Percentiles rank a stretch among this genome's conserved stretches.
Evolutionary conservation across 2,329 filamentous ascomycete species (phyloP).

Genomic region (Colletotrichum sp.): DNA sequence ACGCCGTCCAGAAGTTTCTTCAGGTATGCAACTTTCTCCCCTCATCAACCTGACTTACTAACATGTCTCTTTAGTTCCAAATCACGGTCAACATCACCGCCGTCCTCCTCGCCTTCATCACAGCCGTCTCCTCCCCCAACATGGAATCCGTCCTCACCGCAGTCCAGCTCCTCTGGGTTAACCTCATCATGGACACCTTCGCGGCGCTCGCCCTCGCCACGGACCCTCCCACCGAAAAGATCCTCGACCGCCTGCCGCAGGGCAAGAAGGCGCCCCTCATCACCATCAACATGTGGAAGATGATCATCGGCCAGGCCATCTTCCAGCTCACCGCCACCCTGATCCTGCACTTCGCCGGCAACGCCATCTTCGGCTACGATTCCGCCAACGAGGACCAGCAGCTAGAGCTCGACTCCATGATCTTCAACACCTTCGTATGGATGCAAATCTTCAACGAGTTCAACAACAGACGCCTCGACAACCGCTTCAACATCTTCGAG

Average conservation of each 20-base stretch:
- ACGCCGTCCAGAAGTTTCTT: conserved; percentile 71
- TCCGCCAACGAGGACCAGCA: conserved; percentile 41
- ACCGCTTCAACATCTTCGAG: conserved; percentile 66
- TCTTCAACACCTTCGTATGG: conserved; percentile 76
- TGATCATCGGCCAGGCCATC: conserved; percentile 66
- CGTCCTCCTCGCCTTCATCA: conserved; percentile 68
- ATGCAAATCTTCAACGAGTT: conserved; percentile 76
- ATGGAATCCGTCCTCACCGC: conserved; percentile 67
- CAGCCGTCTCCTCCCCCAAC: conserved; percentile 60
- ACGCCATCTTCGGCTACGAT: conserved; percentile 57
- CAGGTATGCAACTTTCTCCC: conserved; percentile 42
- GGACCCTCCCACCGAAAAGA: conserved; percentile 62
- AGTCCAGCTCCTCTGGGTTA: conserved; percentile 72
- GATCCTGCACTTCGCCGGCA: conserved; percentile 65
- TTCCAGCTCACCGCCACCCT: conserved; percentile 66
- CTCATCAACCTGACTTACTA: background rate
- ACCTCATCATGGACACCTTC: conserved; percentile 74
- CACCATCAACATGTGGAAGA: conserved; percentile 72
- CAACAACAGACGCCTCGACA: conserved; percentile 68
- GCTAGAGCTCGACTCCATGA: conserved; percentile 59
- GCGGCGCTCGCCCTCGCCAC: conserved; percentile 70
- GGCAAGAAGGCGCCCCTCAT: conserved; percentile 75
- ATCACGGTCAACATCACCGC: conserved; percentile 76
- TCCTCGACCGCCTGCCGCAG: conserved; percentile 59
- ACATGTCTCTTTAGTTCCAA: conserved; percentile 51